Evolutionary conservation across 2,329 filamentous ascomycete genomes (phyloP), one percentile per base, ranked within the genome.

Genomic region (Fusarium paranaense): DNA sequence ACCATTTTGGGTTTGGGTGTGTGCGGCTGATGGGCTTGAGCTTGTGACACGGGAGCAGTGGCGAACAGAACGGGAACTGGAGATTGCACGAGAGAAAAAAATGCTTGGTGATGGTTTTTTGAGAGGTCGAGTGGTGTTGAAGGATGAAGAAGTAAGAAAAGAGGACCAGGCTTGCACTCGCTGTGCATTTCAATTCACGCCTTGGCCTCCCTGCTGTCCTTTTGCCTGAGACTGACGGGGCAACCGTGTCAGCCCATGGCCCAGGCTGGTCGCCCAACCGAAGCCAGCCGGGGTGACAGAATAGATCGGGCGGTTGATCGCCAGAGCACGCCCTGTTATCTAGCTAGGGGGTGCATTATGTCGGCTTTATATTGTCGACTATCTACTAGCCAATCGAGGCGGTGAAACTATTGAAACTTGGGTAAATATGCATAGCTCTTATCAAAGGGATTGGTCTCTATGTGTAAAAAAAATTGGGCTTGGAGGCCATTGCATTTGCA

Each of bases 221-320:
- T 75, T 75, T 67, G 57, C 76, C 74, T 74, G 78, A 76, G 66
- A 74, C 79, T 82, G 81, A 80, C 81, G 75, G 80, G 81, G 73
- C 72, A 74, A 74, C 72, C 65, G 72, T 58, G 69, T 75, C 72
- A 40, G 52, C 56, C 57, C 63, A 74, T 62, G 72, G 69, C 59
- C 64, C 61, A 35, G 40, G 40, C 59, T 35, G 58, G 68, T 60
- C 59, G 32, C 45, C 59, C 42, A 70, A 69, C 72, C 71, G 33
- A 70, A 63, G 66, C 61, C 62, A 52, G 18, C 27, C 25, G 18
- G 13, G 10, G 11, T 25, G 52, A 32, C 20, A 38, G 32, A 75
- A 75, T 62, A 10, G 25, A 16, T n/a, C 6, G 6, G 1, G 13
- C 66, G 42, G 18, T 20, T 27, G 56, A 58, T 37, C 56, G 16